Evolutionary conservation across 139 green algal species (phyloP), one percentile per base, ranked within the genome.

Genomic region (Auxenochlorella pyrenoidosa): DNA sequence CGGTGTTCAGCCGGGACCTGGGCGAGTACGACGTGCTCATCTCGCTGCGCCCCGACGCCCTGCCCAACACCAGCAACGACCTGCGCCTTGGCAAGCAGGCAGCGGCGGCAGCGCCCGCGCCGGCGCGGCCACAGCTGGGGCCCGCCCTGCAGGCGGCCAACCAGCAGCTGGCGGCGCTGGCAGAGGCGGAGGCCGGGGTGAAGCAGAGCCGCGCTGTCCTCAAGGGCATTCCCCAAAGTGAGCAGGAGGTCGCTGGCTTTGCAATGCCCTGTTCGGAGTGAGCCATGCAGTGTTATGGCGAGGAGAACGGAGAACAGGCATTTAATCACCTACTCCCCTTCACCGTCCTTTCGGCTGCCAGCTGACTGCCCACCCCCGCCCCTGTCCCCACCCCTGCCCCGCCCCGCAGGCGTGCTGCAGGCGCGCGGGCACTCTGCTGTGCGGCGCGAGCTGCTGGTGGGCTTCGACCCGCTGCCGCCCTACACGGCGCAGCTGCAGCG

Each of bases 361-460:
- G 36, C 54, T 38, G 10, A 30, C 13, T 41, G 40, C 2, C 6
- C 19, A 66, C n/a, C 54, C 3, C 32, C 58, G 30, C 58, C 34
- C n/a, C 66, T 22, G 1, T 36, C 38, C 68, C 19, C 21, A 28
- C 41, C 71, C 72, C 38, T 32, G 34, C 5, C 8, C 0, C 3
- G 12, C n/a, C 71, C 28, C 66, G 71, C 84, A 93, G 89, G 89
- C 59, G 72, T 96, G 58, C 41, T 95, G 38, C 51, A 77, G 68
- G 70, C 78, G 63, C 83, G 89, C 21, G 90, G 92, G 13, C 65
- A 79, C 3, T 79, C 77, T 0, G 75, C 87, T n/a, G 82, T 97
- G 51, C 84, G 84, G 22, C 83, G 88, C 21, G 94, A 98, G 86
- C 89, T 98, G 85, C 93, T 98, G 72, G 90, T 98, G 12, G 95